These are phyloP conservation scores for Akanthomyces muscarius DNA, from an alignment of 2,329 filamentous ascomycete species.

Conservation along the genomic window DNA sequence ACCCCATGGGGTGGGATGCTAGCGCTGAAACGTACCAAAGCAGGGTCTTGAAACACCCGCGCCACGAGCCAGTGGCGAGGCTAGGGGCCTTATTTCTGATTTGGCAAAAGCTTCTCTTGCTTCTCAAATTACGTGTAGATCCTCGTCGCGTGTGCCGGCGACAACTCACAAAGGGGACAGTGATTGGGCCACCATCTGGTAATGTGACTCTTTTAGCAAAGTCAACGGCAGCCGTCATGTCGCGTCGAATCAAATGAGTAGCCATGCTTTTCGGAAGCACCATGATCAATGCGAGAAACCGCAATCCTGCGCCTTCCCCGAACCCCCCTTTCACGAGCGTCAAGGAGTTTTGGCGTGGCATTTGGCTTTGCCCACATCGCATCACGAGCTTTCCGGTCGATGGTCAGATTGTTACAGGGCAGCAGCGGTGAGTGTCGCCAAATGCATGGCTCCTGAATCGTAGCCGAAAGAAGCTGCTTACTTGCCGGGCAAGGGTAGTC, in stretches of 20 bases:
- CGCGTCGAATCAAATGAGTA: neutral
- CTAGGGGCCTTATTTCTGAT: neutral
- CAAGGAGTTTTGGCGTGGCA: neutral
- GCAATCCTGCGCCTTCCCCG: neutral
- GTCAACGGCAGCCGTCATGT: neutral
- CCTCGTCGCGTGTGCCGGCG: neutral
- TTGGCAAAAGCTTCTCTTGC: constrained; percentile 4
- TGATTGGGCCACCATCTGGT: neutral
- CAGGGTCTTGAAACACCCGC: constrained; percentile 14
- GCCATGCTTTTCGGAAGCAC: neutral
- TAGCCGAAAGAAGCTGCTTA: neutral
- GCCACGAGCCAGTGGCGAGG: constrained; percentile 9
- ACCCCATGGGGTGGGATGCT: neutral
- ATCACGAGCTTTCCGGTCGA: neutral
- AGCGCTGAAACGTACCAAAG: constrained; percentile 11
- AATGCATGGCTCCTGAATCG: neutral
- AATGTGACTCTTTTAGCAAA: neutral
- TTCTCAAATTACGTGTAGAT: constrained; percentile 1
- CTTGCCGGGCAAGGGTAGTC: neutral
- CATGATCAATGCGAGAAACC: neutral
- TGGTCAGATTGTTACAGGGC: neutral
- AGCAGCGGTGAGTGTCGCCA: neutral
- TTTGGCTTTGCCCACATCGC: neutral
- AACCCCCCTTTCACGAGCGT: neutral
- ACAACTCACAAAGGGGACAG: neutral